phyloP scores from a whole-genome alignment of 2,329 filamentous ascomycete genomes.

The Talaromyces verruculosus region DNA sequence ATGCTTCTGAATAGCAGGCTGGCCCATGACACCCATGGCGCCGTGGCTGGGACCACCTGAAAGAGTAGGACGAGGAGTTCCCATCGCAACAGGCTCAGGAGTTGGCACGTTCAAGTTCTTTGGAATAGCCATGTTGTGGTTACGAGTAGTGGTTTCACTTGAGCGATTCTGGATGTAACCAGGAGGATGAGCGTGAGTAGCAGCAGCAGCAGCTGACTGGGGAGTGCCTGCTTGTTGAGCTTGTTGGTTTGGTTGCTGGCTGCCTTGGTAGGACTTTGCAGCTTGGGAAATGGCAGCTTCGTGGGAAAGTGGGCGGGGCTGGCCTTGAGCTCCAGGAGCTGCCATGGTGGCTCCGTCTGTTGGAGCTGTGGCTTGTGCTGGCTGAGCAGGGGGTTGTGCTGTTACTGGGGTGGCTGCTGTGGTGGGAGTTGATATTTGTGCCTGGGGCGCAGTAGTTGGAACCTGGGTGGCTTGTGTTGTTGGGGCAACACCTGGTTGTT shows the following conservation, averaged over 20 bases:
- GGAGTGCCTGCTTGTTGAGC: constrained; percentile 26
- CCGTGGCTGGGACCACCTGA: constrained; percentile 72
- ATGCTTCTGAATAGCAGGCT: constrained; percentile 78
- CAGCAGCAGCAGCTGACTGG: constrained; percentile 33
- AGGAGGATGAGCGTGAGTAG: constrained; percentile 43
- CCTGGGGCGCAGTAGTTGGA: constrained; percentile 29
- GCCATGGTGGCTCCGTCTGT: constrained; percentile 17
- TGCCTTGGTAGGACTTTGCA: constrained; percentile 45
- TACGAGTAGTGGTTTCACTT: constrained; percentile 42
- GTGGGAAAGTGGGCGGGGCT: constrained; percentile 46
- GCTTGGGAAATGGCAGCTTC: constrained; percentile 48
- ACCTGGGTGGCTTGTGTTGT: not conserved
- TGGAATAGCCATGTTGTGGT: constrained; percentile 75
- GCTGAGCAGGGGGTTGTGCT: constrained; percentile 1
- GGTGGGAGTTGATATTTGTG: constrained; percentile 23
- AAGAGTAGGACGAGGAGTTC: constrained; percentile 73
- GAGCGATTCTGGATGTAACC: constrained; percentile 44
- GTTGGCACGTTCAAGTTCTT: constrained; percentile 73
- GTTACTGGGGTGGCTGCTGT: constrained; percentile 8
- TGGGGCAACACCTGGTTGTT: constrained; percentile 7
- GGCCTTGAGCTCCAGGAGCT: constrained; percentile 35
- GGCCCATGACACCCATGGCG: constrained; percentile 78
- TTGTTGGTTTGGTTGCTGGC: constrained; percentile 24
- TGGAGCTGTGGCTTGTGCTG: constrained; percentile 12
- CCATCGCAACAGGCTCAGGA: constrained; percentile 73